Evolutionary conservation across 2,329 filamentous ascomycete species (phyloP), one percentile per base, ranked within the genome.

Genomic region (Aspergillus tanneri): DNA sequence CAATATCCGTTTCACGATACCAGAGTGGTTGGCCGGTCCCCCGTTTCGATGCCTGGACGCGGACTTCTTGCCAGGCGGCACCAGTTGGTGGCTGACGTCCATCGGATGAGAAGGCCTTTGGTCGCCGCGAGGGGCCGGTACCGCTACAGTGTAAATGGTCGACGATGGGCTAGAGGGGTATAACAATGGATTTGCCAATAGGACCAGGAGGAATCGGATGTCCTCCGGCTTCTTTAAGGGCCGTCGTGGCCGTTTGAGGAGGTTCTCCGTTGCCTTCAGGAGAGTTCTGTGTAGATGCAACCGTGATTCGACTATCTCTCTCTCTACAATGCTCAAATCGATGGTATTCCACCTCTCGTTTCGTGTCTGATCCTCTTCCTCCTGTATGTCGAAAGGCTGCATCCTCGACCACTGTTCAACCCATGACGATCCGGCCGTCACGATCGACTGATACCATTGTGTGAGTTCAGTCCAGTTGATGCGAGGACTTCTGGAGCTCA

Each of bases 1-100:
- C 21, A 95, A 68, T 30, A 95, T 84, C 28, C 91, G 82, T 67
- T 96, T 96, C 59, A 95, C 82, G 44, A 96, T 86, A 4, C 86
- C 87, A 2, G 88, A 90, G 68, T 95, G 87, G 50, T 88, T 82
- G 2, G 85, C 85, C 21, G 81, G 76, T 14, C 70, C 70, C 14
- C 68, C 64, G 35, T 60, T 62, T 14, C 64, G 64, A 50, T 35
- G 43, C 43, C 41, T 47, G 21, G 45, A 32, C 16, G 27, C 38
- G 11, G 34, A 34, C 23, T 49, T 55, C 48, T 27, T 46, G 43
- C 57, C 46, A 47, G 52, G 50, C 18, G 57, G 40, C 25, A 47
- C 57, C 40, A 52, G 43, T 46, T 56, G 57, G 9, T 52, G 43
- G 16, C 45, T 44, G 9, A 32, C 42, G 23, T 59, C 56, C 34